Conservation (phyloP, 176 grass and related monocot species). For the Oryza longistaminata region DNA sequence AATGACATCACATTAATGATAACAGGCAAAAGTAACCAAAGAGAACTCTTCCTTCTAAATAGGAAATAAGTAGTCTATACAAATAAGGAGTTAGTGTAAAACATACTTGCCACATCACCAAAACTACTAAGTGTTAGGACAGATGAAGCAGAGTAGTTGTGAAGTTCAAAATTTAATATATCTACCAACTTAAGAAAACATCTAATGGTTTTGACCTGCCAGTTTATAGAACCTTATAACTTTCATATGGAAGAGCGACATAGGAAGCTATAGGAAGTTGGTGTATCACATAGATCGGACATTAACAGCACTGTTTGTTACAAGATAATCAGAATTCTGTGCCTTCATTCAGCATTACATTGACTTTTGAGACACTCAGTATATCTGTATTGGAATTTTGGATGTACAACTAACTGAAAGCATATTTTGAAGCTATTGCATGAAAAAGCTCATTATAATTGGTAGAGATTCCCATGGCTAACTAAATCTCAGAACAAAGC, state of each 20-base stretch:
- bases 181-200: not conserved
- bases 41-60: not conserved
- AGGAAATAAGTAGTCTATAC: not conserved
- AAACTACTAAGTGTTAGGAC: not conserved
- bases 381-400: not conserved
- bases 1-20: not conserved
- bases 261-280: not conserved
- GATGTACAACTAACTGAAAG: not conserved
- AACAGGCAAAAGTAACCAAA: not conserved
- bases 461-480: not conserved
- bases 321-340: not conserved
- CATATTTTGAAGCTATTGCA: not conserved
- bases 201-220: not conserved
- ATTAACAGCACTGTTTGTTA: not conserved
- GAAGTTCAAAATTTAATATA: not conserved
- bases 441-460: not conserved
- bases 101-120: not conserved
- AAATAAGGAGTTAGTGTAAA: not conserved
- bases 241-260: slow-evolving; percentile 1
- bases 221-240: not conserved
- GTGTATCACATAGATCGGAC: not conserved
- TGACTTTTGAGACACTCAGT: not conserved
- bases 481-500: not conserved
- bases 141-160: not conserved
- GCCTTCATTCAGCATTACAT: not conserved